phyloP scores from a whole-genome alignment of 768 basidiomycete genomes.

The Lactarius akahatsu region DNA sequence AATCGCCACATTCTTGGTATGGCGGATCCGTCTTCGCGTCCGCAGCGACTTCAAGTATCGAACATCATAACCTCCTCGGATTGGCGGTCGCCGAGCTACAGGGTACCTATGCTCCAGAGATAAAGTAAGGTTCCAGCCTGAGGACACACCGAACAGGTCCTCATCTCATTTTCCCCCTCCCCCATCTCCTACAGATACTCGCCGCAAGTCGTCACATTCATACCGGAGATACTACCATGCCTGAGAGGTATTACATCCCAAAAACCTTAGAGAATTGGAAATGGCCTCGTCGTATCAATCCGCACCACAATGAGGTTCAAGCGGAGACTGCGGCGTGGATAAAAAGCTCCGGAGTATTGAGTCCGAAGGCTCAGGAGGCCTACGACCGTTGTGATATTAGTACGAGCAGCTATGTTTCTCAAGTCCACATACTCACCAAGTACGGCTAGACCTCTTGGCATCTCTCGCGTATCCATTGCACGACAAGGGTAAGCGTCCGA shows the following conservation, averaged over 20 bases:
- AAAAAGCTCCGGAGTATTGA: slow-evolving; percentile 21
- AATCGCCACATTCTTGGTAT: no score
- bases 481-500: slow-evolving; percentile 7
- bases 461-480: slow-evolving; percentile 25
- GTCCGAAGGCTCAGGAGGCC: slow-evolving; percentile 10
- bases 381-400: slow-evolving; percentile 27
- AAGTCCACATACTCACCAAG: neutral
- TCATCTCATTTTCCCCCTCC: neutral
- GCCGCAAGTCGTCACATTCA: neutral
- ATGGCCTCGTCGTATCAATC: slow-evolving; percentile 27
- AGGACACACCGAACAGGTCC: neutral
- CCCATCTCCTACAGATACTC: neutral
- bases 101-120: no score
- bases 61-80: no score
- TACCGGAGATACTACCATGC: neutral
- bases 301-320: slow-evolving; percentile 22
- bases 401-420: slow-evolving; percentile 3
- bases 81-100: no score
- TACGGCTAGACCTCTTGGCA: slow-evolving; percentile 25
- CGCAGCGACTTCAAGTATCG: no score
- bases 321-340: slow-evolving; percentile 21
- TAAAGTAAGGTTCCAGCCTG: neutral
- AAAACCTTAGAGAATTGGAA: slow-evolving; percentile 24
- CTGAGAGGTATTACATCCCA: slow-evolving; percentile 6
- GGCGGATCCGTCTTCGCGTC: no score